A percentile compares a stretch with the other conserved stretches of the same genome.
Evolutionary conservation across 371 early-diverging fungal genomes (phyloP).

Genomic region (Mortierella sp.): DNA sequence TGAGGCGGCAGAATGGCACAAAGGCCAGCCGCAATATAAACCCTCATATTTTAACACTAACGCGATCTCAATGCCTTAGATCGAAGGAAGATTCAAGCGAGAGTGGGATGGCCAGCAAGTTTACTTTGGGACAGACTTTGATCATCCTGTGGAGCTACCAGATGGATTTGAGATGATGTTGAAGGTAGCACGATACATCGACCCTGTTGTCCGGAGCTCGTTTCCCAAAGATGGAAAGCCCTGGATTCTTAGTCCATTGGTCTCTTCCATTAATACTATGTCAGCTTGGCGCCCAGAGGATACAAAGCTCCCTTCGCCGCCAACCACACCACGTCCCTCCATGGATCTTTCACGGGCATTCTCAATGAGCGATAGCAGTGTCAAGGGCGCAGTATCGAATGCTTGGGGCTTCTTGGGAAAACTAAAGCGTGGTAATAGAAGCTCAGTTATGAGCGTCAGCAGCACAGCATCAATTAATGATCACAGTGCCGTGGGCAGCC

Average conservation of each 20-base stretch:
- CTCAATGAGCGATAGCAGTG: slow-evolving; percentile 31
- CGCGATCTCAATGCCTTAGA: slow-evolving; percentile 21
- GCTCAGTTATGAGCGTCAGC: slow-evolving; percentile 29
- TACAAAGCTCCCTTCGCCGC: slow-evolving; percentile 38
- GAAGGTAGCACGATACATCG: slow-evolving; percentile 69
- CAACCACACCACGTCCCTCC: slow-evolving; percentile 42
- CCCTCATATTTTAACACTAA: background rate
- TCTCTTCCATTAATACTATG: slow-evolving; percentile 73
- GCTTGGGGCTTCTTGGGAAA: slow-evolving; percentile 56
- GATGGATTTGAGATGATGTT: slow-evolving; percentile 71
- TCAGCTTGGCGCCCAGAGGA: slow-evolving; percentile 49
- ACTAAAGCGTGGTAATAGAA: slow-evolving; percentile 44
- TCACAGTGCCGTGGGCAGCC: slow-evolving; percentile 10
- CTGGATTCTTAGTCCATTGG: slow-evolving; percentile 69
- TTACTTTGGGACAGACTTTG: slow-evolving; percentile 72
- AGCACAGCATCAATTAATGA: slow-evolving; percentile 23
- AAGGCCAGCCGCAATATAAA: background rate
- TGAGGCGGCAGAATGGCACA: background rate
- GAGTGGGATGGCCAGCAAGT: slow-evolving; percentile 69
- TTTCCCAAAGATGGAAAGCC: slow-evolving; percentile 65
- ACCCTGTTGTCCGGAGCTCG: slow-evolving; percentile 67
- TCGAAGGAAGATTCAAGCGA: slow-evolving; percentile 70
- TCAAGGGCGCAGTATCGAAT: slow-evolving; percentile 36
- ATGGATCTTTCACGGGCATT: slow-evolving; percentile 38
- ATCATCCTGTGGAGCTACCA: slow-evolving; percentile 59